Evolutionary conservation across 148 eudicot species (phyloP).

Genomic region (Heliamphora exappendiculata): DNA sequence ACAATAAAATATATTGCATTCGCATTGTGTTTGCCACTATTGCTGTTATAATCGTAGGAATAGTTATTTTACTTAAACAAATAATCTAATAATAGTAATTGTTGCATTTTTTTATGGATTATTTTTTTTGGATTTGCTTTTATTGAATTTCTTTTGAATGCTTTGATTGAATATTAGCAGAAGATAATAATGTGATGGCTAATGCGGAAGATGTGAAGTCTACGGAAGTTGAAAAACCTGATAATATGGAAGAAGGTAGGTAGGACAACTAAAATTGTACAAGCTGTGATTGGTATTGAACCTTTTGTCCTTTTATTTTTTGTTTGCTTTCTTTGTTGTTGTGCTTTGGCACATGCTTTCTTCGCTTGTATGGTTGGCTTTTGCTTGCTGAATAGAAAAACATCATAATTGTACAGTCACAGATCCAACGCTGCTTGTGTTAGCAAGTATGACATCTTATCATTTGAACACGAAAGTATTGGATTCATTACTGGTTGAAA

Average conservation of each 20-base stretch:
- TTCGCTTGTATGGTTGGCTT: neutral
- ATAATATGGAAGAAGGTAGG: slow-evolving; percentile 52
- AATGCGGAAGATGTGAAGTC: slow-evolving; percentile 31
- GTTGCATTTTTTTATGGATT: neutral
- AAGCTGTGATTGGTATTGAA: neutral
- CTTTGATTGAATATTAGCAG: slow-evolving; percentile 27
- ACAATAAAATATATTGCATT: no score
- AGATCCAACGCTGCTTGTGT: neutral
- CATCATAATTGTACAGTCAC: neutral
- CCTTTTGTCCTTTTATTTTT: neutral
- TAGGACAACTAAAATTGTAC: neutral
- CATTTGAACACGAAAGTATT: neutral
- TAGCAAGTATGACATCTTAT: neutral
- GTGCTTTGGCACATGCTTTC: neutral
- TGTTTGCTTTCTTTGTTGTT: neutral
- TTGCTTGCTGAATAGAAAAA: neutral
- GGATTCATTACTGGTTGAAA: neutral
- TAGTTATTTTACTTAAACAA: neutral
- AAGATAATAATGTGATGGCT: slow-evolving; percentile 30
- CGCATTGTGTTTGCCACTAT: no score
- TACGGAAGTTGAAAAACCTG: slow-evolving; percentile 35
- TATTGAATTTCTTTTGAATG: neutral
- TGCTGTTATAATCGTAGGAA: neutral
- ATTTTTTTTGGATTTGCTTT: neutral
- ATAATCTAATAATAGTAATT: no score